Base-by-base conservation (phyloP, 2,329 filamentous ascomycete species). In the Verticillium nubilum region DNA sequence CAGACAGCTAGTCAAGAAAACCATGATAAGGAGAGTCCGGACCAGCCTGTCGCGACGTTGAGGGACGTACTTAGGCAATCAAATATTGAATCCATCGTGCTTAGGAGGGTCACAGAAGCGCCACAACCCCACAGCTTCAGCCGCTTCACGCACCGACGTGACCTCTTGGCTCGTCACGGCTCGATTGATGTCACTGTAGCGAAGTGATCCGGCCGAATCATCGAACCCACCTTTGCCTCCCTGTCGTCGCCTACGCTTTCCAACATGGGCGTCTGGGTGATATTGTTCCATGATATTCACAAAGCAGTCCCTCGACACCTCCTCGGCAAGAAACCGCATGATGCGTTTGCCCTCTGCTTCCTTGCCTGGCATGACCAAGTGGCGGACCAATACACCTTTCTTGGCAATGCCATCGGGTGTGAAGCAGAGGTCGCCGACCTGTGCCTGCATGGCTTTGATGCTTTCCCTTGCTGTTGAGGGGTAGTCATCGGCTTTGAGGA, bases 241-340 rank as follows among this genome's bases (percentile, higher is more conserved):
- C 9, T 25, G 42, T 61, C 67, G 69, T 59, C 78, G 75, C 65
- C 76, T 84, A 58, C 78, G 76, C 75, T 92, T 94, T 3, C 91
- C 91, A 1, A 96, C 91, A 71, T 96, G 86, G 0, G 90, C 91
- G 63, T 89, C 84, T 0, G 91, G 91, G 63, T 86, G 86, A 68
- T 95, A 95, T 73, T 96, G 91, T 73, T 96, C 91, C 91, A 95
- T 95, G 64, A 96, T 87, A 69, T 96, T 88, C 61, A 95, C 83
- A 72, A 93, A 94, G 52, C 89, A 80, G 71, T 95, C 90, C 59
- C 77, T 81, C 3, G 88, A 91, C 2, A 96, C 80, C 57, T 92
- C 84, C 28, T 82, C 77, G 0, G 90, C 91, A 17, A 96, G 77
- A 80, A 90, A 96, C 62, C 76, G 80, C 79, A 96, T 88, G 61